Conservation (phyloP, 306 rosid species). For the Malus domestica region ASM211411v1 NC_041793.1:37086001-37086500, state of each 20-base stretch:
- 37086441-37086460: constrained; percentile 23
- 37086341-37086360: constrained; percentile 24
- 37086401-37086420: constrained; percentile 47
- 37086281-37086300: not conserved
- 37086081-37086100: not conserved
- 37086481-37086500: constrained; percentile 7
- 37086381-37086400: constrained; percentile 37
- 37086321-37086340: constrained; percentile 13
- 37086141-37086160: not conserved
- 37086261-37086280: not conserved
- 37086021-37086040: constrained; percentile 43
- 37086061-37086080: not conserved
- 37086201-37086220: not conserved
- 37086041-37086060: constrained; percentile 41
- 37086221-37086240: not conserved
- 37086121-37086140: not conserved
- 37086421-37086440: constrained; percentile 14
- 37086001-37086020: constrained; percentile 32
- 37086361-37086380: constrained; percentile 15
- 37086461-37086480: not conserved
- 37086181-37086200: not conserved
- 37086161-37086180: not conserved
- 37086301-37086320: not conserved
- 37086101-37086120: not conserved
- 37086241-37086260: not conserved